Evolutionary conservation across 2,329 filamentous ascomycete species (phyloP), one percentile per base, ranked within the genome.

Genomic region (Aspergillus fijiensis): DNA sequence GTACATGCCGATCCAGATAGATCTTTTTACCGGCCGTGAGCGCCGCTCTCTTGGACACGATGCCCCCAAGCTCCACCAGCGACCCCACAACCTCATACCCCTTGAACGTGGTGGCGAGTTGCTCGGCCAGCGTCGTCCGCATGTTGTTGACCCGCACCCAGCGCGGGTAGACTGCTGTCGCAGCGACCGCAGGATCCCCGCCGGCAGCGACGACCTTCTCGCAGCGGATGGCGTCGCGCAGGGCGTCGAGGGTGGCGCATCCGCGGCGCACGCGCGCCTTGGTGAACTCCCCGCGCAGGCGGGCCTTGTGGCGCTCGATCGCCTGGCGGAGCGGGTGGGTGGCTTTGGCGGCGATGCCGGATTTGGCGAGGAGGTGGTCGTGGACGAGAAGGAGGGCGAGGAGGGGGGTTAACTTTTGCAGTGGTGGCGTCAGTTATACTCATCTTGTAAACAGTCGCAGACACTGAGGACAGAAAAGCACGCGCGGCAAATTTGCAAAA

Each of bases 71-170:
- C 19, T 86, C 83, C 0, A 74, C 69, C 3, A 96, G 76, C 0
- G 79, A 80, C 0, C 77, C 70, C 1, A 87, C 86, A 50, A 81
- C 79, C 21, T 79, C 76, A 67, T 88, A 94, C 0, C 79, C 81
- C 0, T 82, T 76, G 74, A 98, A 96, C 0, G 90, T 94, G 0
- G 85, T 87, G 16, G 81, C 78, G n/a, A 96, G 79, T 75, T 96
- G 89, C 4, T 87, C 82, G 19, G 88, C 82, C 5, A 96, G 73
- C 0, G 83, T 88, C 11, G 87, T 88, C 67, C 87, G 88, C 12
- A 97, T 77, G 0, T 88, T 87, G 72, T 98, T 99, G 63, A 98
- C 82, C 2, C 95, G 87, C 47, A 96, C 86, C 95, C 95, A 99
- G 57, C 95, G 87, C n/a, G 92, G 93, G 71, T 94, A 90, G 47